A percentile compares a stretch with the other conserved stretches of the same genome.
These are phyloP conservation scores for Singerocomus rubriflavus DNA, from an alignment of 1,284 basidiomycete genomes.

Conservation along the genomic window DNA sequence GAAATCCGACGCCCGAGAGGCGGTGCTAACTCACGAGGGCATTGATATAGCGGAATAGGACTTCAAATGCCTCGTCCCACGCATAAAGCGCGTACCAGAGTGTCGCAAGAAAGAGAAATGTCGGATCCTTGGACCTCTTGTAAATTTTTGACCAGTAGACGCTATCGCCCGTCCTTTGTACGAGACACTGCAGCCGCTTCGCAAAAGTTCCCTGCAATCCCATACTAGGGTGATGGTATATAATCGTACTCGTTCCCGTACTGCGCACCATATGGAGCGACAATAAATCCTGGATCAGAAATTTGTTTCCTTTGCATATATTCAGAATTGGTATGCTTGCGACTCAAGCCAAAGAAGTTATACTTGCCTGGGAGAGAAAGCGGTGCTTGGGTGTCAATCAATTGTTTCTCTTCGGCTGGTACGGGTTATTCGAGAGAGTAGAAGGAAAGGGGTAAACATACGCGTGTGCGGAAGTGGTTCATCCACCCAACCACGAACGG, in stretches of 20 bases:
- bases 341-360: neutral
- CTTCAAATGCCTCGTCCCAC: constrained; percentile 55
- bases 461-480: constrained; percentile 10
- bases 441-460: constrained; percentile 1
- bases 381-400: constrained; percentile 49
- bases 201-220: constrained; percentile 31
- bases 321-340: neutral
- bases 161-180: constrained; percentile 34
- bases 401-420: constrained; percentile 27
- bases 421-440: neutral
- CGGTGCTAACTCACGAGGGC: constrained; percentile 37
- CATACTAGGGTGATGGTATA: constrained; percentile 37
- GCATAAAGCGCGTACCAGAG: constrained; percentile 57
- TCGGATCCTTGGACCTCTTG: constrained; percentile 44
- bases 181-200: constrained; percentile 31
- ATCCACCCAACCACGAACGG: neutral
- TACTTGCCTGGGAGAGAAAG: constrained; percentile 34
- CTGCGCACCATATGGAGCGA: constrained; percentile 42
- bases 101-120: constrained; percentile 50
- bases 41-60: constrained; percentile 45
- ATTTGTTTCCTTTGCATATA: constrained; percentile 20
- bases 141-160: constrained; percentile 57
- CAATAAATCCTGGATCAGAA: constrained; percentile 32
- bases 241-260: constrained; percentile 37
- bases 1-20: neutral